Percentiles rank a stretch among this genome's conserved stretches.
phyloP scores from a whole-genome alignment of 192 early-diverging fungal genomes.

The Oehlia diaphana region DNA sequence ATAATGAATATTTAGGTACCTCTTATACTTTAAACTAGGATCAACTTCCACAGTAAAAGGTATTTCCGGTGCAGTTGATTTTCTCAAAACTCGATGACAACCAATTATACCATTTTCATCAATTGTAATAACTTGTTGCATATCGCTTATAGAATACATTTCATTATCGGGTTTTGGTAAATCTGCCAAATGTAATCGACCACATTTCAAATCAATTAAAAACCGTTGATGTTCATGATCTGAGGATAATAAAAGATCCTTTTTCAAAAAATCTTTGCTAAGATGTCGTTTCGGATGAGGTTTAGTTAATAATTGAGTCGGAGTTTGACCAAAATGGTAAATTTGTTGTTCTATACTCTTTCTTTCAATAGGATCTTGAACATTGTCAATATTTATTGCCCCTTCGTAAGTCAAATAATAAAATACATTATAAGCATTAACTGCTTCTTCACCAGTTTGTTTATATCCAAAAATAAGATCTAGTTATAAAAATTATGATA shows the following conservation, averaged over 20 bases:
- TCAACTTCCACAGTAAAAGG: conserved; percentile 28
- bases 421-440: conserved; percentile 76
- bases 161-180: conserved; percentile 12
- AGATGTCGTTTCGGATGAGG: conserved; percentile 68
- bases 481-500: conserved; percentile 28
- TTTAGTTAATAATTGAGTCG: conserved; percentile 80
- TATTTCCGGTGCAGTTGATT: conserved; percentile 16
- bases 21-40: conserved; percentile 20
- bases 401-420: conserved; percentile 80
- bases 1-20: background rate
- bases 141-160: background rate
- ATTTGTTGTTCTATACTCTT: conserved; percentile 76
- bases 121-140: conserved; percentile 24
- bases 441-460: conserved; percentile 73
- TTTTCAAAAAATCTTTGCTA: conserved; percentile 20
- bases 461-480: conserved; percentile 89
- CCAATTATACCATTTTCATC: conserved; percentile 29
- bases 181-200: conserved; percentile 3
- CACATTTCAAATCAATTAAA: conserved; percentile 22
- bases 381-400: conserved; percentile 68
- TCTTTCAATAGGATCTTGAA: conserved; percentile 71
- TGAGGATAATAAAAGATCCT: conserved; percentile 17
- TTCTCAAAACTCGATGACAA: conserved; percentile 14
- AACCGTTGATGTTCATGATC: conserved; percentile 16
- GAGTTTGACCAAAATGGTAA: conserved; percentile 90